Evolutionary conservation across 163 green algal genomes (phyloP), one percentile per base, ranked within the genome.

Genomic region (Trebouxiophyceae sp.): DNA sequence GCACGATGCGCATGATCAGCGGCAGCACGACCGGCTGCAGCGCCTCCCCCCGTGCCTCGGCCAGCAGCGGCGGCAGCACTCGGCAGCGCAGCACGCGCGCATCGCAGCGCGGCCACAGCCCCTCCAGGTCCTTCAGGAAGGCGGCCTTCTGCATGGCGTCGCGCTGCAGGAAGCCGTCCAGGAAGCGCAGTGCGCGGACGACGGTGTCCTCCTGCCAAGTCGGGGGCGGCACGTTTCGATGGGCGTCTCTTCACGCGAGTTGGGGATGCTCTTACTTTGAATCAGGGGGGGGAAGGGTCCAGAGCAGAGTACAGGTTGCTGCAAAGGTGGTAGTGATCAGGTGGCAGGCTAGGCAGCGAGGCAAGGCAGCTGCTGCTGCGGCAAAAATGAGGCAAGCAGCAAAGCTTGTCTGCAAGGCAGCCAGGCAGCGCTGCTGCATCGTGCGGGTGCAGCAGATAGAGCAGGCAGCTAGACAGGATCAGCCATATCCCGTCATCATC

Each of bases 51-150:
- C 79, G 75, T 57, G 88, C 77, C 81, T 94, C 84, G 45, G 66
- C 59, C 32, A 94, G 74, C 33, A 96, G 77, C 3, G 84, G 70
- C 27, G 89, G 89, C 50, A 96, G 69, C 63, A 96, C 87, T 63
- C 73, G 66, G 60, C 79, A 81, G 1, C 65, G 70, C 60, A 94
- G 81, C 60, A 96, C 71, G 1, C 89, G 76, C 47, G 75, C 62
- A 69, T 90, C 81, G 55, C 93, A 83, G 31, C 77, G 75, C 16
- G 65, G 46, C 75, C 83, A 92, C 4, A 93, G 65, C n/a, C 33
- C 60, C 24, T 54, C 54, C 23, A 95, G 66, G 64, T 92, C 80
- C 7, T 81, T 77, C 50, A 95, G 68, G 57, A 95, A 95, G 2
- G 80, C 80, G 0, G 79, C 72, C 77, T 88, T 85, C 67, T 91